These are phyloP conservation scores for Pichia sp. DNA, from an alignment of 1,139 yeast species.

Conservation along the genomic window DNA sequence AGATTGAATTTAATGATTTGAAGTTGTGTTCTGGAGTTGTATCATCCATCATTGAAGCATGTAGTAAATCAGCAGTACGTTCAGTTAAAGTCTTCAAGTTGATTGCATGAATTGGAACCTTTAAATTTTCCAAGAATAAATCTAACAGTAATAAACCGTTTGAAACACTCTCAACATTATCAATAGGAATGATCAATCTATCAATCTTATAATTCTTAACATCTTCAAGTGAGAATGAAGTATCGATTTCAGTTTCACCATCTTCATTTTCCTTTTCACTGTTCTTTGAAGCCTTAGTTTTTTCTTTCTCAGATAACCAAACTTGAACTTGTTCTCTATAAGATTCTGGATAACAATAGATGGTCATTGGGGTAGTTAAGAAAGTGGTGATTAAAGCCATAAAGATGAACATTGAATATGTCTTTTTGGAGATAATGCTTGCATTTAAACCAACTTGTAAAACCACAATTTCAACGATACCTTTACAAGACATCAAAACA, in stretches of 20 bases:
- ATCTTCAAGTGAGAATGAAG: conserved; percentile 8
- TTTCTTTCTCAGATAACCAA: conserved; percentile 20
- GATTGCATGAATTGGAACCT: conserved; percentile 48
- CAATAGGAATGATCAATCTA: conserved; percentile 27
- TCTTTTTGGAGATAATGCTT: conserved; percentile 58
- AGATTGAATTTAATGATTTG: conserved; percentile 36
- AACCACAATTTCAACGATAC: conserved; percentile 80
- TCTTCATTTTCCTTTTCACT: not conserved
- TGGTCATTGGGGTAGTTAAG: conserved; percentile 69
- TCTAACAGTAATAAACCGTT: conserved; percentile 29
- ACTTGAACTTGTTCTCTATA: conserved; percentile 54
- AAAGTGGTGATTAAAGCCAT: conserved; percentile 80
- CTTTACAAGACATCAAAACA: conserved; percentile 84
- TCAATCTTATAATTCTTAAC: conserved; percentile 20
- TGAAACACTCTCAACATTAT: conserved; percentile 29
- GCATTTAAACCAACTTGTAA: conserved; percentile 72
- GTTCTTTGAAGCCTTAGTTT: conserved; percentile 4
- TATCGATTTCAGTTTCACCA: not conserved
- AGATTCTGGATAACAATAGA: conserved; percentile 55
- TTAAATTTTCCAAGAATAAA: conserved; percentile 24
- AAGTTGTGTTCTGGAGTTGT: conserved; percentile 17
- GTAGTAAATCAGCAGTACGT: conserved; percentile 66
- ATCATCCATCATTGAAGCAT: conserved; percentile 46
- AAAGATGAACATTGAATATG: conserved; percentile 76
- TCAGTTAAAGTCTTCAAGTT: conserved; percentile 60